These are phyloP conservation scores for Candida golubevii DNA, from an alignment of 805 yeast genomes.

Conservation along the genomic window DNA sequence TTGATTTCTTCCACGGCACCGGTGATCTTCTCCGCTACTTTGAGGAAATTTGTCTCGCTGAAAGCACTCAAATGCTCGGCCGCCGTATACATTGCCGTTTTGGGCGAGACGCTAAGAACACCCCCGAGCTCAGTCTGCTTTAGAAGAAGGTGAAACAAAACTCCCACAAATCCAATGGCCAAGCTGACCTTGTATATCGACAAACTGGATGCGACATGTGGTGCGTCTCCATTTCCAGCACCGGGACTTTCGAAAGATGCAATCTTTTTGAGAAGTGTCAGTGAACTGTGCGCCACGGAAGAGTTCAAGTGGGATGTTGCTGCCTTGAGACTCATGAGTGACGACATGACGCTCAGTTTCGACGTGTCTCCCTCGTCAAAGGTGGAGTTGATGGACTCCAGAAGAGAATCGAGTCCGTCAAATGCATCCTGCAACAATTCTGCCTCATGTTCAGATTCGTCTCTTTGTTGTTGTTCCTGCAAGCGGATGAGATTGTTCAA, in stretches of 20 bases:
- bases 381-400: slow-evolving; percentile 14
- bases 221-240: slow-evolving; percentile 1
- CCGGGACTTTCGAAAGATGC: slow-evolving; percentile 20
- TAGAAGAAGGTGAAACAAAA: slow-evolving; percentile 33
- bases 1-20: slow-evolving; percentile 11
- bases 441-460: slow-evolving; percentile 24
- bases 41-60: neutral
- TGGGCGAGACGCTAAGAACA: neutral
- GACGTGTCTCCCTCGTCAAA: slow-evolving; percentile 15
- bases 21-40: slow-evolving; percentile 6
- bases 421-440: slow-evolving; percentile 21
- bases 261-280: slow-evolving; percentile 26
- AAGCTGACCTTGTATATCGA: slow-evolving; percentile 31
- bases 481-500: slow-evolving; percentile 14
- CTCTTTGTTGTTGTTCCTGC: slow-evolving; percentile 33
- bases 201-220: slow-evolving; percentile 1
- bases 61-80: neutral
- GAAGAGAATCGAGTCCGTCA: slow-evolving; percentile 23
- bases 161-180: slow-evolving; percentile 38
- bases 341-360: slow-evolving; percentile 28
- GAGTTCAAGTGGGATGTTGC: slow-evolving; percentile 27
- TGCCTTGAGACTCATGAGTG: slow-evolving; percentile 28
- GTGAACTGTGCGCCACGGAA: slow-evolving; percentile 25
- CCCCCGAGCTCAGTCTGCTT: slow-evolving; percentile 15
- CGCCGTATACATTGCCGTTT: neutral